Evolutionary conservation across 768 basidiomycete species (phyloP).

Genomic region (Tricholoma bakamatsutake): DNA sequence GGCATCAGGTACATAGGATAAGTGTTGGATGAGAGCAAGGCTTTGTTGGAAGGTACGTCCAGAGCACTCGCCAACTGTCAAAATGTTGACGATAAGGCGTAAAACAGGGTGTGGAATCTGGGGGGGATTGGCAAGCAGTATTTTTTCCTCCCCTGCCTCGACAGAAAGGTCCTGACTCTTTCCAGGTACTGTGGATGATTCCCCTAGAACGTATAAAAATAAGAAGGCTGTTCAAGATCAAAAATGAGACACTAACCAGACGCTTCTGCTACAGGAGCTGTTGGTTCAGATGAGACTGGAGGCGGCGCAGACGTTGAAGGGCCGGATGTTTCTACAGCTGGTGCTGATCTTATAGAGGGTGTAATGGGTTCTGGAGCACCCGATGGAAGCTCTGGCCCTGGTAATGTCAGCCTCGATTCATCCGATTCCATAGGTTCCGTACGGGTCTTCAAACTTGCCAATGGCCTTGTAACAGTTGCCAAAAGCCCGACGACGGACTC

Average conservation of each 20-base stretch:
- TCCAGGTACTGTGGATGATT: slow-evolving; percentile 10
- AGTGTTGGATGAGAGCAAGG: slow-evolving; percentile 84
- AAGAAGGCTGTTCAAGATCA: background rate
- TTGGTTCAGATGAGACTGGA: background rate
- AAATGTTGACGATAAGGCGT: slow-evolving; percentile 90
- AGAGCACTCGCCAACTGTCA: slow-evolving; percentile 97
- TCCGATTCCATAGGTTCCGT: slow-evolving; percentile 24
- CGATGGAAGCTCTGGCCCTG: background rate
- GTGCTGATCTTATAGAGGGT: slow-evolving; percentile 4
- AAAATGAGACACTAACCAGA: background rate
- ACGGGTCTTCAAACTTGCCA: slow-evolving; percentile 57
- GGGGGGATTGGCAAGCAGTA: slow-evolving; percentile 66
- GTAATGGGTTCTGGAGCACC: background rate
- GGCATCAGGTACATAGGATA: slow-evolving; percentile 84
- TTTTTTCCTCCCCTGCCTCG: slow-evolving; percentile 40
- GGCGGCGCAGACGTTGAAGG: background rate
- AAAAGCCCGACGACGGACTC: slow-evolving; percentile 88
- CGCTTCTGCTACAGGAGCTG: background rate
- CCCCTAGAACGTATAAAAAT: slow-evolving; percentile 2
- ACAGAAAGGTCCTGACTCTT: slow-evolving; percentile 21
- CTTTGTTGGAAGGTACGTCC: slow-evolving; percentile 95
- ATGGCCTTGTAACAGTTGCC: slow-evolving; percentile 82
- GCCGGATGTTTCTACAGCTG: background rate
- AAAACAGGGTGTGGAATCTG: slow-evolving; percentile 82
- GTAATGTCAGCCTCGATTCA: slow-evolving; percentile 12